Base-by-base conservation (phyloP, 306 rosid genomes). In the Astragalus glycyphyllos region DNA sequence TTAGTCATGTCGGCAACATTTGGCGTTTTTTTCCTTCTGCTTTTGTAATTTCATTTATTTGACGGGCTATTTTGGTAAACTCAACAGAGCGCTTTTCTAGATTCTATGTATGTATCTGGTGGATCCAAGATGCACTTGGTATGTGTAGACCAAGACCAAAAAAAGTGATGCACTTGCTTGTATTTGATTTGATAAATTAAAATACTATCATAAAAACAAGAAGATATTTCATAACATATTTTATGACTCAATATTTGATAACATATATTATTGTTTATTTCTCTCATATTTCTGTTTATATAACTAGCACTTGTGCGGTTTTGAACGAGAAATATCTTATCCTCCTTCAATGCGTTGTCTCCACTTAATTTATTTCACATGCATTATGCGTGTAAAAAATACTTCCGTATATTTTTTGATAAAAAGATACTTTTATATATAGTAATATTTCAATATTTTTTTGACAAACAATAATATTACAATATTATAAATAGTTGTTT, bases 81-180 rank as follows among this genome's bases (percentile, higher is more conserved):
- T 68, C 51, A 5, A 1, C 5, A 4, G 0, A 2, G 17, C 12
- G 55, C 65, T 38, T 76, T 61, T 62, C 69, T 20, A 64, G 84
- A 77, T 72, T 69, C 74, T 7, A 58, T 12, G n/a, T 26, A 63
- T 13, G n/a, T 26, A 63, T 13, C 71, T 17, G 80, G 74, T 15
- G 61, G 88, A 87, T 82, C 85, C 76, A 74, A 82, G 85, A 51
- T 47, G 6, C 71, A 20, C 8, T 35, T 7, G 61, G 45, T 7
- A 82, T 23, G 29, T 23, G 29, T 23, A 23, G 29, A 23, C 29
- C 29, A 23, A 23, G 2, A 23, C 1, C 1, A 23, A 23, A 23
- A 23, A 23, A n/a, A n/a, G n/a, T n/a, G 83, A 48, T 51, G 7
- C 68, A 14, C 37, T 11, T 35, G 29, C n/a, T 1, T 23, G 2